phyloP scores from a whole-genome alignment of 1,284 basidiomycete genomes.

The Sanghuangporus weigelae region DNA sequence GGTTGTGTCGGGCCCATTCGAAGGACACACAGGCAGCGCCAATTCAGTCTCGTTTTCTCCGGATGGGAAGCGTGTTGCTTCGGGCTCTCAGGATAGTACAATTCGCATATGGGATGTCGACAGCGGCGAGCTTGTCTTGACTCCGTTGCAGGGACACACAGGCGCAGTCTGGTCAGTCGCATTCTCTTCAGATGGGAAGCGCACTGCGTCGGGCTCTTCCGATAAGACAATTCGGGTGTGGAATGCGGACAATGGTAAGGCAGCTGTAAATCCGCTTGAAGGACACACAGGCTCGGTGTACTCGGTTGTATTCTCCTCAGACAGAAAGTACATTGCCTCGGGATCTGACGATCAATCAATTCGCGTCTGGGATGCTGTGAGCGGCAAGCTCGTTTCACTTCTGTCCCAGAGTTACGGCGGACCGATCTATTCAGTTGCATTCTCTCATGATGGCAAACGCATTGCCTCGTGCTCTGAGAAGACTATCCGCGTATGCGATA shows the following conservation, averaged over 20 bases:
- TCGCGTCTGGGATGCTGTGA: neutral
- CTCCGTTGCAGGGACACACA: neutral
- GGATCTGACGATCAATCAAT: neutral
- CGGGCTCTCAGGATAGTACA: neutral
- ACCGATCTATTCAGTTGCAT: neutral
- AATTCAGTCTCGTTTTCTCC: neutral
- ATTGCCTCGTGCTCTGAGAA: no score
- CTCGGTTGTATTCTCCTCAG: neutral
- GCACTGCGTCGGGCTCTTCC: neutral
- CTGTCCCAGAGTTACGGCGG: neutral
- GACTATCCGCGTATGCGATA: no score
- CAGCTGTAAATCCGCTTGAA: neutral
- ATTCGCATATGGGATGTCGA: constrained; percentile 10
- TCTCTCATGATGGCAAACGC: neutral
- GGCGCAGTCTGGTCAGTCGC: neutral
- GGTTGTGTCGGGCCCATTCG: neutral
- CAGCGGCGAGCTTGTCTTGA: neutral
- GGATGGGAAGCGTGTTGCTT: neutral
- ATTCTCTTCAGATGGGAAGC: neutral
- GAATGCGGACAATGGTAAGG: neutral
- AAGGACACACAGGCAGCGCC: neutral
- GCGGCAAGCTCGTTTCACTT: neutral
- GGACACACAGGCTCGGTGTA: neutral
- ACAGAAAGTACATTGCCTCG: neutral
- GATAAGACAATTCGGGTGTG: neutral